Conservation (phyloP, 1,284 basidiomycete genomes). For the Heterobasidion occidentale region DNA sequence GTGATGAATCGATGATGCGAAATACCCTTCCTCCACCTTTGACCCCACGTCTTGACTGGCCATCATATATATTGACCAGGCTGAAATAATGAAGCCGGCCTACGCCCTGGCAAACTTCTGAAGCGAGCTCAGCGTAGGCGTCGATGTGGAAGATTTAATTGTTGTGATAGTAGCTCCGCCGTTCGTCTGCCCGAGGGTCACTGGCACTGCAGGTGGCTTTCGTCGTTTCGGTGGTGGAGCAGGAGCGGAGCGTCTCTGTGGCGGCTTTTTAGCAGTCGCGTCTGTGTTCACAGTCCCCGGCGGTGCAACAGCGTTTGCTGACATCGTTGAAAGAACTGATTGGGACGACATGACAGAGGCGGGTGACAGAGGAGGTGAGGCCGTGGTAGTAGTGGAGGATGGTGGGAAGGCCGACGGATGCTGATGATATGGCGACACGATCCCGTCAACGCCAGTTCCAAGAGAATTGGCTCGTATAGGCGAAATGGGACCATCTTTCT, state of each 20-base stretch:
- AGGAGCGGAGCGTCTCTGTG: constrained; percentile 36
- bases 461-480: constrained; percentile 9
- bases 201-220: constrained; percentile 58
- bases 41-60: no score
- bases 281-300: constrained; percentile 11
- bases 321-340: background rate
- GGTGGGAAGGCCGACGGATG: constrained; percentile 6
- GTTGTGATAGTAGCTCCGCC: constrained; percentile 44
- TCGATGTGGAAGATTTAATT: constrained; percentile 25
- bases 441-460: constrained; percentile 4
- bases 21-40: no score
- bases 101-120: background rate
- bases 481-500: background rate
- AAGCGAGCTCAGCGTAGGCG: background rate
- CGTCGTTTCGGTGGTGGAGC: constrained; percentile 49
- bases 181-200: constrained; percentile 36
- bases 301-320: constrained; percentile 3
- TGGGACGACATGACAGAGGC: constrained; percentile 3
- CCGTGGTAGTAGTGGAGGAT: constrained; percentile 3
- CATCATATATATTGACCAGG: no score
- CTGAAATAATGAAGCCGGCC: no score
- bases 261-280: constrained; percentile 13
- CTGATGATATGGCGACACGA: constrained; percentile 1
- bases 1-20: background rate
- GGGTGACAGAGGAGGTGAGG: background rate